A percentile compares a stretch with the other conserved stretches of the same genome.
Conservation (phyloP, 2,329 filamentous ascomycete genomes). For the Cordyceps cateniannulata region DNA sequence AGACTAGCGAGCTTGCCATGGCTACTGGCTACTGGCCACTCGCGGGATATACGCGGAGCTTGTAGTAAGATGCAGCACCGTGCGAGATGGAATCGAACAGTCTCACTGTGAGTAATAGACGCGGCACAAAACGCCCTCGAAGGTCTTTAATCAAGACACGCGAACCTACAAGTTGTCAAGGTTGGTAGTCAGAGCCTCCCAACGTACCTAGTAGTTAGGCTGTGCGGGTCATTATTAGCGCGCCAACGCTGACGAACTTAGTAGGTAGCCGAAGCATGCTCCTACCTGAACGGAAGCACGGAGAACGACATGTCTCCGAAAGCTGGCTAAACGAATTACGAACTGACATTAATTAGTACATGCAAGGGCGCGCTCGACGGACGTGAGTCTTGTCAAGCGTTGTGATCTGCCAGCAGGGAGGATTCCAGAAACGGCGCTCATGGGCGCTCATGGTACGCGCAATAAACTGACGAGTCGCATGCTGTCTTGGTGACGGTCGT, state of each 20-base stretch:
- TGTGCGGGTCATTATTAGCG: not conserved
- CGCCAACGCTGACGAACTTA: not conserved
- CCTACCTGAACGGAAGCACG: conserved; percentile 1
- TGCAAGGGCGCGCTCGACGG: conserved; percentile 1
- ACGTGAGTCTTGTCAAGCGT: not conserved
- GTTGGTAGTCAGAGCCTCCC: too few species aligned
- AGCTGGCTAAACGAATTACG: not conserved
- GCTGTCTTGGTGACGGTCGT: not conserved
- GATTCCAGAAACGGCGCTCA: not conserved
- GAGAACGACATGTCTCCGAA: conserved; percentile 6
- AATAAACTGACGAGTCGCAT: not conserved
- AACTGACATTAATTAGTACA: not conserved
- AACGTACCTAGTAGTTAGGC: too few species aligned
- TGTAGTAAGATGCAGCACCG: too few species aligned
- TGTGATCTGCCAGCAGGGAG: not conserved
- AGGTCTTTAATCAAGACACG: not conserved
- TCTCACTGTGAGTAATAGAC: conserved; percentile 1
- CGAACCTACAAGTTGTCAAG: not conserved
- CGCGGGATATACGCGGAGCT: too few species aligned
- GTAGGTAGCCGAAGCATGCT: not conserved
- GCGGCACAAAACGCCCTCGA: not conserved
- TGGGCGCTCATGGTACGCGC: not conserved
- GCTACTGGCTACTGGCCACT: too few species aligned
- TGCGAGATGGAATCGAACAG: not conserved
- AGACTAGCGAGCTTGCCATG: too few species aligned